Evolutionary conservation across 371 early-diverging fungal species (phyloP), one percentile per base, ranked within the genome.

Genomic region (Lichtheimia ramosa): DNA sequence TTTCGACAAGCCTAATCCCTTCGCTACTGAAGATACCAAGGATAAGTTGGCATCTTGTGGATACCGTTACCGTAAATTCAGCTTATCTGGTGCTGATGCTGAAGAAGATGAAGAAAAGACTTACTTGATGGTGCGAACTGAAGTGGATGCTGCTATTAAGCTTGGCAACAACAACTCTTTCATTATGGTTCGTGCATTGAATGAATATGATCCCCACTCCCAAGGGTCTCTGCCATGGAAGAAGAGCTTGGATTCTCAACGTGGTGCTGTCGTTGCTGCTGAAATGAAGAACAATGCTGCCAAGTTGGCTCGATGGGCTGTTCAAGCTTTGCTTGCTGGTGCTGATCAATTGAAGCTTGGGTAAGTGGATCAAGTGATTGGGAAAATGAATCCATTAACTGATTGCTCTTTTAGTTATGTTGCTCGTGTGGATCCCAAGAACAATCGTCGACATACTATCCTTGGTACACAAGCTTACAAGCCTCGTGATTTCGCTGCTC

Each of bases 231-330:
- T 96, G 28, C 92, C 95, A 71, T 98, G 99, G 99, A 88, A 94
- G 64, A 85, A 90, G 75, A 95, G 93, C 79, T 84, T 97, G 53
- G 99, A 96, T 81, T 79, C 92, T 40, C 95, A 95, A 74, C 92
- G 97, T 61, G 99, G 96, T 70, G 97, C 97, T 48, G 94, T 97
- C 39, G 91, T 96, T 59, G 96, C 96, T 16, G 93, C 95, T 41
- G 99, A 97, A 74, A 93, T 96, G 89, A 95, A 92, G 85, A 97
- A 96, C 85, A 97, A 98, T 84, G 89, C 91, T 61, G 89, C 91
- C 81, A 96, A 96, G 75, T 84, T 98, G 42, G 91, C 94, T 27
- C 86, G 95, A 63, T 97, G 97, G 97, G 92, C 95, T 21, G 83
- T 93, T 54, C 96, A 97, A 79, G 87, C 89, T 52, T 70, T 96